Evolutionary conservation across 805 yeast species (phyloP), one percentile per base, ranked within the genome.

Genomic region (Cyberlindnera mrakii): DNA sequence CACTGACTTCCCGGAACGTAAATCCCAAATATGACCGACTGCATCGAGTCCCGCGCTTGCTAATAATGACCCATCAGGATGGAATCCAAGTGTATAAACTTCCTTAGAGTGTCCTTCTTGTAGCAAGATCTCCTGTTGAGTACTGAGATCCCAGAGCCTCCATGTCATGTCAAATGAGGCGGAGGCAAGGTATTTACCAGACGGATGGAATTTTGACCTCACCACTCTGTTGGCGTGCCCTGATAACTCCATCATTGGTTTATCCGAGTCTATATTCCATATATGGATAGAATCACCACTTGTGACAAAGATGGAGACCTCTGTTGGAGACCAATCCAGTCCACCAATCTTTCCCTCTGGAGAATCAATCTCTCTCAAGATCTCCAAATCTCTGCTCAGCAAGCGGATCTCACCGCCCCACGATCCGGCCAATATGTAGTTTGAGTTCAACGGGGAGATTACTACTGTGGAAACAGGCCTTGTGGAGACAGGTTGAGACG

Each of bases 41-140:
- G 82, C 84, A 61, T 91, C 97, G 6, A 81, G 64, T 0, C 96
- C 96, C 4, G 82, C 93, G 11, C 87, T 77, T 0, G 84, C 82
- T 7, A 84, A 53, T 6, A 91, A 60, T 3, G 91, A 69, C 1
- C 98, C 97, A 54, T 87, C 95, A 0, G 73, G 71, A 46, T 89
- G 95, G 48, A 83, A 74, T 1, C 75, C 64, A 3, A 85, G 59
- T 0, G 79, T 55, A 46, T 75, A 78, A 0, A 89, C 80, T 44
- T 80, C 93, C 52, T 78, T 81, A 1, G 85, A 66, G 57, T 91
- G 97, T 0, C 97, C 96, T 57, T 87, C 96, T 59, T 91, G 98
- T 45, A 76, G 68, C 33, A 76, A 65, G 6, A 91, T 54, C 41
- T 78, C 78, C 27, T 57, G 57, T 14, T 62, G 60, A 5, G 68